A percentile compares a stretch with the other conserved stretches of the same genome.
phyloP scores from a whole-genome alignment of 805 yeast species.

The Saccharomycopsis malanga region DNA sequence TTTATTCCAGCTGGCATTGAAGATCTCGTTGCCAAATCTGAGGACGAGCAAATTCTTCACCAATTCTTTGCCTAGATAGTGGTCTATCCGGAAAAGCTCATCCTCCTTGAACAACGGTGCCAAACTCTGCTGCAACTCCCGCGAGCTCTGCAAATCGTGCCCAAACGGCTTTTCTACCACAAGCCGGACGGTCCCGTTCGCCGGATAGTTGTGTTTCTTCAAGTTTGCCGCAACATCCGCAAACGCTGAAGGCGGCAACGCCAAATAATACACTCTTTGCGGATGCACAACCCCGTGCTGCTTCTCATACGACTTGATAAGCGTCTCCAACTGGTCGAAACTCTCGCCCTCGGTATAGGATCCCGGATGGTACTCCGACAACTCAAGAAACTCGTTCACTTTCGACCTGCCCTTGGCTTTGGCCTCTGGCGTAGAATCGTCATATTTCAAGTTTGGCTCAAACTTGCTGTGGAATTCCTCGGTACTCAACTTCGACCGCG shows the following conservation, averaged over 20 bases:
- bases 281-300: slow-evolving; percentile 40
- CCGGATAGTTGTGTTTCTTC: slow-evolving; percentile 60
- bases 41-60: slow-evolving; percentile 86
- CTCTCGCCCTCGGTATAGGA: slow-evolving; percentile 77
- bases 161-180: slow-evolving; percentile 98
- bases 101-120: slow-evolving; percentile 87
- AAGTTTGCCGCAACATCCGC: slow-evolving; percentile 68
- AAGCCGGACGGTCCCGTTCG: slow-evolving; percentile 65
- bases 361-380: slow-evolving; percentile 67
- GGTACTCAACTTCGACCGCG: slow-evolving; percentile 66
- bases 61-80: slow-evolving; percentile 96
- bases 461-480: slow-evolving; percentile 67
- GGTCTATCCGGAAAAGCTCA: slow-evolving; percentile 93
- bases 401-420: slow-evolving; percentile 32
- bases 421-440: slow-evolving; percentile 39
- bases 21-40: slow-evolving; percentile 85
- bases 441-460: slow-evolving; percentile 51
- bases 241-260: slow-evolving; percentile 92
- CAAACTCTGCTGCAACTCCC: slow-evolving; percentile 66
- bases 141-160: slow-evolving; percentile 73
- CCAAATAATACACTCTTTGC: slow-evolving; percentile 85
- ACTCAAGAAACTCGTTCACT: slow-evolving; percentile 55
- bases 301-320: slow-evolving; percentile 54
- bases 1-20: slow-evolving; percentile 85
- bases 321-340: slow-evolving; percentile 48